Evolutionary conservation across 2,329 filamentous ascomycete genomes (phyloP), one percentile per base, ranked within the genome.

Genomic region (Paecilomyces formosus): DNA sequence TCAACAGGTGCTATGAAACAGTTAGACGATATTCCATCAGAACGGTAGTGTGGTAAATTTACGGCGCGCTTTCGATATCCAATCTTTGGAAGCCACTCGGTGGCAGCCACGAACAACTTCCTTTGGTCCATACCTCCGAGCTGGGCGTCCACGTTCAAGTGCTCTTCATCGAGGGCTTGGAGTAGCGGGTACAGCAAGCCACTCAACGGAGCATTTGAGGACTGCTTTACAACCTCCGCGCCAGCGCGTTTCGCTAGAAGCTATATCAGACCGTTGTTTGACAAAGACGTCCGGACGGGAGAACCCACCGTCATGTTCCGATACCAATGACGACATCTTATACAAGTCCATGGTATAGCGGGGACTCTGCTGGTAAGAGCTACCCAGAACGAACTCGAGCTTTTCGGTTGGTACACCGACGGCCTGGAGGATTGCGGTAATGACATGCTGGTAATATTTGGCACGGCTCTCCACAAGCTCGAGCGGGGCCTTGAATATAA

Each of bases 211-310:
- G 88, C 84, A 68, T 93, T 92, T 58, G 85, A 83, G 3, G 88
- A 86, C 78, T 97, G 92, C 81, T 97, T 97, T 64, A 99, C 93
- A 7, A 97, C 85, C 75, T 97, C 94, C 1, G 91, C 89, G 45
- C 93, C 93, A 0, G 24, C 24, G 24, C 24, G 24, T 26, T 26
- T 26, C 24, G 24, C 24, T 26, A 26, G 6, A 26, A 3, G 1
- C 93, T 92, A 76, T 91, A 26, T 26, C 6, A 26, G 24, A 26
- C 24, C 24, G 24, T 26, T 26, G 24, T 26, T 26, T 6, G 24
- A 26, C 24, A 26, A 26, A 26, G 24, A 26, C 24, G 24, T 6
- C 24, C 3, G 3, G 3, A 26, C 24, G 24, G 24, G 24, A 26
- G 24, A 26, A 94, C 76, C 92, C 90, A 15, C 92, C 90, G 69